Conservation (phyloP, 2,329 filamentous ascomycete species). For the Microsporum canis region DNA sequence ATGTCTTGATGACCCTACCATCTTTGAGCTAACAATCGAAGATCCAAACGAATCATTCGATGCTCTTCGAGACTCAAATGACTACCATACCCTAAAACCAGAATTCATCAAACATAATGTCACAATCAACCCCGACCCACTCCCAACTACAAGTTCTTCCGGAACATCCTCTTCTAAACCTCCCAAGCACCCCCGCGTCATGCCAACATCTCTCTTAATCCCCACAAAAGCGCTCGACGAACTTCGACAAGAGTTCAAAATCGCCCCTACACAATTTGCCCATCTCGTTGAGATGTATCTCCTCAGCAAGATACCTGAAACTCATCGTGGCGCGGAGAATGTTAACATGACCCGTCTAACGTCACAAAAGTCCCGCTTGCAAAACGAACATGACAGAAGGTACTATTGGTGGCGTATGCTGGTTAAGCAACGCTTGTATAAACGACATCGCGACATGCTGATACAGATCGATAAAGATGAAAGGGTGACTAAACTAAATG, state of each 20-base stretch:
- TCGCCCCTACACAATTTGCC: slow-evolving; percentile 50
- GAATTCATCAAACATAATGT: slow-evolving; percentile 40
- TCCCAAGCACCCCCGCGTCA: slow-evolving; percentile 27
- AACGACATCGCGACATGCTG: slow-evolving; percentile 48
- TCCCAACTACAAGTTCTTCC: slow-evolving; percentile 18
- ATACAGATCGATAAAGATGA: slow-evolving; percentile 48
- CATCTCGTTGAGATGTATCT: slow-evolving; percentile 53
- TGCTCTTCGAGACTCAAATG: slow-evolving; percentile 51
- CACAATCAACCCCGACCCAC: slow-evolving; percentile 37
- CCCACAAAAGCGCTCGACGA: slow-evolving; percentile 39
- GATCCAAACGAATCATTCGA: slow-evolving; percentile 70
- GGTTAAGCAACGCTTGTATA: slow-evolving; percentile 51
- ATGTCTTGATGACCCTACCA: slow-evolving; percentile 55
- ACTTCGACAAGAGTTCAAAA: slow-evolving; percentile 45
- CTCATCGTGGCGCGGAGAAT: slow-evolving; percentile 37
- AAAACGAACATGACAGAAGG: slow-evolving; percentile 45
- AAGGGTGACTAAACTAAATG: slow-evolving; percentile 48
- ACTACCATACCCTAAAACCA: slow-evolving; percentile 45
- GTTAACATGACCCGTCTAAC: slow-evolving; percentile 42
- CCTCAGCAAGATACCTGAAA: slow-evolving; percentile 43
- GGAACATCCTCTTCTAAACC: slow-evolving; percentile 5
- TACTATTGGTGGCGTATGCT: slow-evolving; percentile 58
- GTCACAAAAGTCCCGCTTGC: slow-evolving; percentile 35
- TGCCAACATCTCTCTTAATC: slow-evolving; percentile 45
- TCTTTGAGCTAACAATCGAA: slow-evolving; percentile 80